A percentile compares a stretch with the other conserved stretches of the same genome.
Conservation (phyloP, 768 basidiomycete species). For the Xanthoconium stramineum region DNA sequence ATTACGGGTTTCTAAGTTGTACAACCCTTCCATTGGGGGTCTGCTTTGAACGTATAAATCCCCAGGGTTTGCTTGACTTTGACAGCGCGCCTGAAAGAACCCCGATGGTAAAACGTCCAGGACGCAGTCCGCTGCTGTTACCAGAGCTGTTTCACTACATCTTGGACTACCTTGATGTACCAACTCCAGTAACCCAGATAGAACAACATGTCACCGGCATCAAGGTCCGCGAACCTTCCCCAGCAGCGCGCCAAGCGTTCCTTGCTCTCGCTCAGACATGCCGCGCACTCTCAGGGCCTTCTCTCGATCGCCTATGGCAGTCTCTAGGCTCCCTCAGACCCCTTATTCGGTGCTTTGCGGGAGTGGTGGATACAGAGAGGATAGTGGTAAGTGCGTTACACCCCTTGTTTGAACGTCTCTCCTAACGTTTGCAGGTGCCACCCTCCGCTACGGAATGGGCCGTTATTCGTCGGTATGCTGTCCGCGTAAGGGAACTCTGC, state of each 20-base stretch:
- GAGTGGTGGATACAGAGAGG: background rate
- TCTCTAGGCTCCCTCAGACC: background rate
- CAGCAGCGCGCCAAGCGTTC: background rate
- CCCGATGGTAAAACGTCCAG: too few relatives aligned
- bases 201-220: background rate
- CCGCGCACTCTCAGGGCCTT: background rate
- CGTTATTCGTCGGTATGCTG: background rate
- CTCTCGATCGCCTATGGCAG: background rate
- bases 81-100: too few relatives aligned
- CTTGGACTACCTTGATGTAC: background rate
- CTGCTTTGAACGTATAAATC: too few relatives aligned
- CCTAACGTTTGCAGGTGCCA: background rate
- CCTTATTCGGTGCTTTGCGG: background rate
- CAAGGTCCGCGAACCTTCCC: background rate
- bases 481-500: background rate
- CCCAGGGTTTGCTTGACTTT: too few relatives aligned
- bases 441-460: background rate
- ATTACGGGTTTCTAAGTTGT: too few relatives aligned
- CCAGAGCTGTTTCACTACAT: background rate
- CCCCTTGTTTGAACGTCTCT: background rate
- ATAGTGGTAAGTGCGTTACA: background rate
- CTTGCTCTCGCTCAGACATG: constrained; percentile 1
- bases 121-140: background rate
- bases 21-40: too few relatives aligned
- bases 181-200: too few relatives aligned